phyloP scores from a whole-genome alignment of 306 rosid genomes.

The Vigna reflexopilosa region DNA sequence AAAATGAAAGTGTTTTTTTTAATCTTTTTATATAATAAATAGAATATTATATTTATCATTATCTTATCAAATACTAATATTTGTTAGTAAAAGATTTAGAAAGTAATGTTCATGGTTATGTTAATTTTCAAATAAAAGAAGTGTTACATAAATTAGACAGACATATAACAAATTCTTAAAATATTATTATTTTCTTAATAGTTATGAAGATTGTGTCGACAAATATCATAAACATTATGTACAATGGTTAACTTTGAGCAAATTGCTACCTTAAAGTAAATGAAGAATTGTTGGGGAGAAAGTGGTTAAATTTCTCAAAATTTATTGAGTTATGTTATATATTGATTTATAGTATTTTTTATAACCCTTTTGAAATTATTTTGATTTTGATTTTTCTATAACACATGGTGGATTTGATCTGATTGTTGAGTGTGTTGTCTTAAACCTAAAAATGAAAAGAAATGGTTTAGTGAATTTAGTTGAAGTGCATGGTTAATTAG shows the following conservation, averaged over 20 bases:
- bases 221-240: neutral
- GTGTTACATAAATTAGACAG: neutral
- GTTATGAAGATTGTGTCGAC: neutral
- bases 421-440: neutral
- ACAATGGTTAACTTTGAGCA: neutral
- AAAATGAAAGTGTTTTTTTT: neutral
- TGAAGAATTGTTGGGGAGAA: neutral
- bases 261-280: neutral
- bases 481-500: slow-evolving; percentile 42
- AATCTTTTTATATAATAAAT: neutral
- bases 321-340: neutral
- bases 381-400: neutral
- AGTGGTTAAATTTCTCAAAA: neutral
- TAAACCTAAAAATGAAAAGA: neutral
- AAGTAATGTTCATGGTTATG: neutral
- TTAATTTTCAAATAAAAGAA: neutral
- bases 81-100: neutral
- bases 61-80: no score
- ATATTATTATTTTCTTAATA: neutral
- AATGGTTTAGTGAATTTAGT: neutral
- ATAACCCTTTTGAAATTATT: neutral
- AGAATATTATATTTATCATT: neutral
- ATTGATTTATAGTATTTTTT: neutral
- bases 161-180: neutral
- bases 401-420: neutral